These are phyloP conservation scores for Strobilomyces confusus DNA, from an alignment of 768 basidiomycete genomes.

Conservation along the genomic window DNA sequence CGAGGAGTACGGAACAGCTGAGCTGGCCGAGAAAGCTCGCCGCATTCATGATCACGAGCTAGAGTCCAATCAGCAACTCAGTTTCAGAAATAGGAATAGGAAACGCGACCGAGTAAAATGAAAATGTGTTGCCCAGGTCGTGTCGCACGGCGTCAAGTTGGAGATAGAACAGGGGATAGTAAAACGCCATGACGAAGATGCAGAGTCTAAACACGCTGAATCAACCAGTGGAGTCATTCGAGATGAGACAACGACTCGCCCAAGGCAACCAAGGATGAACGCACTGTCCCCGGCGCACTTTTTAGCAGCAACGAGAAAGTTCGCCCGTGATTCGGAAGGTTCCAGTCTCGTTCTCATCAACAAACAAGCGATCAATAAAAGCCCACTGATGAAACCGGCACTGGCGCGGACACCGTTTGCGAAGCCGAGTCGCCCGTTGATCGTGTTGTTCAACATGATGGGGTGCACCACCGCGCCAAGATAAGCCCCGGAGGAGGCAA, in stretches of 20 bases:
- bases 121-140: constrained; percentile 42
- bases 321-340: constrained; percentile 26
- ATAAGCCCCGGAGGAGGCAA: constrained; percentile 54
- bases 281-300: constrained; percentile 25
- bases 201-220: constrained; percentile 14
- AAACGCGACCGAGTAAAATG: constrained; percentile 53
- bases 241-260: constrained; percentile 8
- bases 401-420: constrained; percentile 39
- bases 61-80: neutral
- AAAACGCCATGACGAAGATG: constrained; percentile 41
- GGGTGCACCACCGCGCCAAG: constrained; percentile 59
- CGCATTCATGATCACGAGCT: constrained; percentile 57
- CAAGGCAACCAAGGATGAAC: constrained; percentile 27
- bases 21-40: constrained; percentile 52
- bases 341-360: constrained; percentile 39
- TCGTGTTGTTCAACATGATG: constrained; percentile 54
- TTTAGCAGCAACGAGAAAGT: constrained; percentile 21
- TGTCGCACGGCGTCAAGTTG: constrained; percentile 52
- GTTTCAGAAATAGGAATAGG: neutral
- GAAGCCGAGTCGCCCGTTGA: constrained; percentile 44
- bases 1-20: constrained; percentile 43
- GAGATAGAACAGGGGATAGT: constrained; percentile 57
- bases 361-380: constrained; percentile 38
- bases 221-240: neutral
- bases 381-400: constrained; percentile 36